Evolutionary conservation across 176 grass and related monocot species (phyloP), one percentile per base, ranked within the genome.

Genomic region (Dendrocalamus sinicus): DNA sequence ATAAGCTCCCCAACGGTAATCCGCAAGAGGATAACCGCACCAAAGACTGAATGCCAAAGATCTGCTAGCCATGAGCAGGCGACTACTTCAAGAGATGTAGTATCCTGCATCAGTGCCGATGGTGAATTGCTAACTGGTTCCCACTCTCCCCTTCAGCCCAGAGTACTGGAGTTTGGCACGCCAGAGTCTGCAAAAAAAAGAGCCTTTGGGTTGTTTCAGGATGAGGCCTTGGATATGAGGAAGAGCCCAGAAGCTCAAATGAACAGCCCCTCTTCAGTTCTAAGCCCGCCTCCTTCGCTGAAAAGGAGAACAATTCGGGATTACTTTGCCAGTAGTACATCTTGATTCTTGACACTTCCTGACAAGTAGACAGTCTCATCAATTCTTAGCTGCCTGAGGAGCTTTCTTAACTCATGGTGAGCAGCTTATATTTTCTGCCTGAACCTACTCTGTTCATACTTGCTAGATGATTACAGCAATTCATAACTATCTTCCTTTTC

Each of bases 251-350:
- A 89, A 57, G 87, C 30, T 68, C 72, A 80, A 60, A 69, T 61
- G 47, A 73, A 69, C 52, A 99, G 96, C 73, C 96, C 96, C 12
- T 92, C 86, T 28, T 99, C 96, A 12, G 96, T 99, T 87, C 86
- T 99, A 35, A 99, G 77, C 76, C 93, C 96, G 0, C 93, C 96
- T 37, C 86, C 90, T 28, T 99, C 96, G 0, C 67, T 91, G 67
- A 99, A 96, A 79, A 91, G 96, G 88, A 94, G 91, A 91, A 99
- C 96, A 0, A 99, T 99, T 79, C 85, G 91, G 30, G 93, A 99
- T 72, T 99, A 99, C 72, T 98, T 95, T 91, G 68, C 51, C 51
- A 86, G 91, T 24, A 75, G 79, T 55, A 6, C 82, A 64, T 86
- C 92, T 57, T 91, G 85, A 95, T 57, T 61, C n/a, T 37, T 69